Percentiles rank a stretch among this genome's conserved stretches.
phyloP scores from a whole-genome alignment of 2,329 filamentous ascomycete species.

The Hymenoscyphus albidus region DNA sequence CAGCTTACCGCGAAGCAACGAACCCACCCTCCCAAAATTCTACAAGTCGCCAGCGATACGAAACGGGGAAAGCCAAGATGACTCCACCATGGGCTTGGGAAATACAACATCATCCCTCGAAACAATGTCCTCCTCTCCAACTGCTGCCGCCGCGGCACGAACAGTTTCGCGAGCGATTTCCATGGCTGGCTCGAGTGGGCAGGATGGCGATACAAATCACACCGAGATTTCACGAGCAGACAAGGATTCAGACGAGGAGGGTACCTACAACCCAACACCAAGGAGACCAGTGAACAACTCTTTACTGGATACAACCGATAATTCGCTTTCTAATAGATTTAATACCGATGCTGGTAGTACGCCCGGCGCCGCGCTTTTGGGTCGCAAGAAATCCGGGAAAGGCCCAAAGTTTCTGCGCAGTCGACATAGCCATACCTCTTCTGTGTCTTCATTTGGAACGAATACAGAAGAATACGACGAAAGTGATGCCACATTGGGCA shows the following conservation, averaged over 20 bases:
- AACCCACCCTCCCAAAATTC: slow-evolving; percentile 28
- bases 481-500: slow-evolving; percentile 65
- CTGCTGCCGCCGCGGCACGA: slow-evolving; percentile 51
- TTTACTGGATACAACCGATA: slow-evolving; percentile 21
- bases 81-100: slow-evolving; percentile 24
- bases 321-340: slow-evolving; percentile 30
- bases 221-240: slow-evolving; percentile 12
- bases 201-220: slow-evolving; percentile 15
- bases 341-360: slow-evolving; percentile 45
- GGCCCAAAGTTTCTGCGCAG: slow-evolving; percentile 57
- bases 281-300: slow-evolving; percentile 20
- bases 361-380: slow-evolving; percentile 43
- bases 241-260: slow-evolving; percentile 21
- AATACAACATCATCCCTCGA: slow-evolving; percentile 51
- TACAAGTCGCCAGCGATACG: slow-evolving; percentile 28
- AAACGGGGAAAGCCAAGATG: slow-evolving; percentile 14
- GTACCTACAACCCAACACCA: slow-evolving; percentile 27
- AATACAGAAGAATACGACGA: slow-evolving; percentile 51
- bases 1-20: slow-evolving; percentile 16
- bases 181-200: slow-evolving; percentile 36
- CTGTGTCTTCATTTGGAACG: slow-evolving; percentile 55
- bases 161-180: slow-evolving; percentile 51
- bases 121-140: slow-evolving; percentile 53
- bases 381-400: slow-evolving; percentile 38
- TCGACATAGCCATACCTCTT: slow-evolving; percentile 54